phyloP scores from a whole-genome alignment of 1,284 basidiomycete species.

The Austroboletus novae-zelandiae region DNA sequence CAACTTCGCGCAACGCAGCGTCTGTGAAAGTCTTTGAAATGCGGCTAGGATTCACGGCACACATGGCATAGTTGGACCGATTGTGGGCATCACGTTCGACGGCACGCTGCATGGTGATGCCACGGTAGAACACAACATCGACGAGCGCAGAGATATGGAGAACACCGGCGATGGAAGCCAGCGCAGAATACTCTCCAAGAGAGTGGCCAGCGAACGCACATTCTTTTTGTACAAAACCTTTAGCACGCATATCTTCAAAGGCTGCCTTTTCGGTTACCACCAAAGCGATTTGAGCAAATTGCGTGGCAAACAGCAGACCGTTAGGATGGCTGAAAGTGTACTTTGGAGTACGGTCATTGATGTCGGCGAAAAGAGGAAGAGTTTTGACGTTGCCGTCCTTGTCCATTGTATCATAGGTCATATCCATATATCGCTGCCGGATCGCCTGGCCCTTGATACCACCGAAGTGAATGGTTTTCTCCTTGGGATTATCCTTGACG shows the following conservation, averaged over 20 bases:
- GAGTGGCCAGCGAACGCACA: slow-evolving; percentile 98
- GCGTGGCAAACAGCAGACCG: slow-evolving; percentile 94
- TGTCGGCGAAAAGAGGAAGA: slow-evolving; percentile 91
- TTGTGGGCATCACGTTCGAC: slow-evolving; percentile 93
- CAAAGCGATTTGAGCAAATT: slow-evolving; percentile 97
- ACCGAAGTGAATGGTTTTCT: slow-evolving; percentile 98
- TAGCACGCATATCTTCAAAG: slow-evolving; percentile 96
- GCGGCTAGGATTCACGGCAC: slow-evolving; percentile 95
- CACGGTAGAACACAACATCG: slow-evolving; percentile 98
- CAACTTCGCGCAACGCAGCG: slow-evolving; percentile 90
- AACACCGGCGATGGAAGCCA: slow-evolving; percentile 96
- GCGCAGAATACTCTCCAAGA: slow-evolving; percentile 95
- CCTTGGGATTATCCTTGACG: slow-evolving; percentile 95
- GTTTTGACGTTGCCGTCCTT: slow-evolving; percentile 94
- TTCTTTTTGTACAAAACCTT: slow-evolving; percentile 89
- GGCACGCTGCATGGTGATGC: slow-evolving; percentile 98
- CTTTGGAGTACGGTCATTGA: slow-evolving; percentile 86
- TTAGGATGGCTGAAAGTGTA: slow-evolving; percentile 98
- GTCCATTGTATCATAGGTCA: slow-evolving; percentile 96
- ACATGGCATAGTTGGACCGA: slow-evolving; percentile 97
- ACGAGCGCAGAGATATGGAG: slow-evolving; percentile 94
- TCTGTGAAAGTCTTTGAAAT: slow-evolving; percentile 94
- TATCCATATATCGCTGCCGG: slow-evolving; percentile 98
- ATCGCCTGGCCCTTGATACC: slow-evolving; percentile 98
- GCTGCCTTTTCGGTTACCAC: slow-evolving; percentile 98